phyloP scores from a whole-genome alignment of 2,329 filamentous ascomycete species.

The Scedosporium apiospermum region DNA sequence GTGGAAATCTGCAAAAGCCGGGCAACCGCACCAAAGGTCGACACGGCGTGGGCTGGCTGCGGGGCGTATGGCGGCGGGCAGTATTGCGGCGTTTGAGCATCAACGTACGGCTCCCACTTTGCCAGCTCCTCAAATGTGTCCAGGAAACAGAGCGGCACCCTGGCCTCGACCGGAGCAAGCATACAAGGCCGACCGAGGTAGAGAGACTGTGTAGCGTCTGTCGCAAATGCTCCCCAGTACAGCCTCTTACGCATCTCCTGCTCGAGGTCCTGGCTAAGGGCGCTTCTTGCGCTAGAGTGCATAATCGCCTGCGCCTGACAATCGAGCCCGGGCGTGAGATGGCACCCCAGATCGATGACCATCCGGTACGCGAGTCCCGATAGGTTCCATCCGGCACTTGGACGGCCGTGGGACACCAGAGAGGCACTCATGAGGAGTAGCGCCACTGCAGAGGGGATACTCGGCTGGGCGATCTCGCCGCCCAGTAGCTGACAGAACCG shows the following conservation, averaged over 20 bases:
- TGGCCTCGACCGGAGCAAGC: slow-evolving; percentile 21
- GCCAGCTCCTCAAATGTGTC: slow-evolving; percentile 25
- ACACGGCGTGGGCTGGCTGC: slow-evolving; percentile 1
- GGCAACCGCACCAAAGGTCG: not conserved
- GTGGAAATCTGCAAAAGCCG: slow-evolving; percentile 1
- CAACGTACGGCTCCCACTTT: slow-evolving; percentile 23
- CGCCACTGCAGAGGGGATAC: slow-evolving; percentile 26
- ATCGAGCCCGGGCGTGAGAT: slow-evolving; percentile 21
- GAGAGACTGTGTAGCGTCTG: slow-evolving; percentile 21
- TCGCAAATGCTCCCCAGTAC: slow-evolving; percentile 25
- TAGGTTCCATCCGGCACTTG: slow-evolving; percentile 24
- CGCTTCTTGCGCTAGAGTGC: not conserved
- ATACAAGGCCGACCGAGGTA: slow-evolving; percentile 23
- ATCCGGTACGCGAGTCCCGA: slow-evolving; percentile 28
- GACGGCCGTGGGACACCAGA: slow-evolving; percentile 22
- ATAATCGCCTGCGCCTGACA: slow-evolving; percentile 14
- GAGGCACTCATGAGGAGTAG: slow-evolving; percentile 22
- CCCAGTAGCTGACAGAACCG: slow-evolving; percentile 25
- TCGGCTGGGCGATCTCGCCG: slow-evolving; percentile 22
- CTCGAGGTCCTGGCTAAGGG: slow-evolving; percentile 17
- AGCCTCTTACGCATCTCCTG: slow-evolving; percentile 23
- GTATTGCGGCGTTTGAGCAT: slow-evolving; percentile 8
- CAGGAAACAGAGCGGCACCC: slow-evolving; percentile 20
- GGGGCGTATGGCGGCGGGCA: not conserved
- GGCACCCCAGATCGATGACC: slow-evolving; percentile 27